Base-by-base conservation (phyloP, 306 rosid genomes). In the Sicyos baderoa region DNA sequence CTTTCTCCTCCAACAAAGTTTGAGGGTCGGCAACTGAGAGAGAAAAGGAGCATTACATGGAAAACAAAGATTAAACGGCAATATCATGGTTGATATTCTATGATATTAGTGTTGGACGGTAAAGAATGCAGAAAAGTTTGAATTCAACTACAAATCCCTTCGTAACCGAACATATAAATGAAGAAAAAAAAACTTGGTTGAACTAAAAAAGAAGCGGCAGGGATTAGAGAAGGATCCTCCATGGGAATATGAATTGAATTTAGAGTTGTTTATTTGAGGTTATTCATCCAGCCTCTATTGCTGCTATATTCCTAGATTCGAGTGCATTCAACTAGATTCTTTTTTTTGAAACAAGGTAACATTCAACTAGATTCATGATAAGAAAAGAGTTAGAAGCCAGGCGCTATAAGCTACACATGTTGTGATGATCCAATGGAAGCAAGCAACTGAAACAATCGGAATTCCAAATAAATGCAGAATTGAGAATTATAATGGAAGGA, bases 21-120 rank as follows among this genome's bases (percentile, higher is more conserved):
- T 93, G 97, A 85, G 99, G 97, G 73, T 93, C 99, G 14, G 90
- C 91, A 64, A 90, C 99, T 88, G 93, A 68, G 76, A 3, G 54
- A 72, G 13, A 60, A 57, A 48, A 47, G 25, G 74, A 11, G 8
- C 42, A 47, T 23, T 72, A 58, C 49, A 10, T 70, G 0, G 8
- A 48, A 48, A 35, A 51, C 17, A 29, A 1, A 51, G 25, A 66
- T 49, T 66, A 45, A 66, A 48, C 35, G 13, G 0, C 70, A 65
- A 49, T 65, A 21, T 14, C 37, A 25, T 67, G 72, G 49, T 15
- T 49, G 23, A 16, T 22, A 66, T 19, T 8, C 72, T 16, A 61
- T 7, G 3, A 10, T n/a, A 29, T 61, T 61, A 35, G 23, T 35
- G 14, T 7, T 9, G 15, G 54, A 25, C 44, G 6, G 13, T 22